A percentile compares a stretch with the other conserved stretches of the same genome.
These are phyloP conservation scores for Gaeumannomyces tritici DNA, from an alignment of 2,329 filamentous ascomycete genomes.

Conservation along the genomic window DNA sequence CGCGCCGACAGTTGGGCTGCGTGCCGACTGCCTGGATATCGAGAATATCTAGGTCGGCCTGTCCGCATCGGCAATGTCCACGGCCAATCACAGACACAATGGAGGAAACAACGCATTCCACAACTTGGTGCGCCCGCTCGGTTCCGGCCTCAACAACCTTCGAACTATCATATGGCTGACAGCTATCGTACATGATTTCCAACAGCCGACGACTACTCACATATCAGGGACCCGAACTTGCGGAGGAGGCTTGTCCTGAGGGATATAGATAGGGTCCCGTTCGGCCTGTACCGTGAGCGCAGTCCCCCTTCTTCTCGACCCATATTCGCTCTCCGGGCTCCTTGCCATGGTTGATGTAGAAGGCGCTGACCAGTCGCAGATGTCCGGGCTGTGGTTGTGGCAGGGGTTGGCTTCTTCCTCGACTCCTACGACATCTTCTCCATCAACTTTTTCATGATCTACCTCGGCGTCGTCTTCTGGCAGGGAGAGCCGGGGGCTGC, in stretches of 20 bases:
- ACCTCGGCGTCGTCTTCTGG: conserved; percentile 73
- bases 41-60: conserved; percentile 15
- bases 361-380: conserved; percentile 26
- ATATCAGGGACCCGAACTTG: conserved; percentile 64
- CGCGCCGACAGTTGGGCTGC: background rate
- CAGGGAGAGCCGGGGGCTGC: conserved; percentile 27
- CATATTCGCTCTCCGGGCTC: no score
- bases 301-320: no score
- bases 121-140: conserved; percentile 40
- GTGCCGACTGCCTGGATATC: background rate
- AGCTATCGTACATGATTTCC: background rate
- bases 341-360: no score
- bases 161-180: conserved; percentile 35
- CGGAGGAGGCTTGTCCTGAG: conserved; percentile 65
- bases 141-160: background rate
- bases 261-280: conserved; percentile 70
- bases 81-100: conserved; percentile 22
- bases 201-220: conserved; percentile 32
- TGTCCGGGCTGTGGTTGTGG: conserved; percentile 63
- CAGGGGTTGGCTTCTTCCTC: conserved; percentile 75
- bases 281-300: conserved; percentile 56
- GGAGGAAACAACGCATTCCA: conserved; percentile 63
- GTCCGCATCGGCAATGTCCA: no score
- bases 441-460: conserved; percentile 61
- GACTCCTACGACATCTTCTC: conserved; percentile 78